Evolutionary conservation across 1,284 basidiomycete species (phyloP), one percentile per base, ranked within the genome.

Genomic region (Heterobasidion occidentale): DNA sequence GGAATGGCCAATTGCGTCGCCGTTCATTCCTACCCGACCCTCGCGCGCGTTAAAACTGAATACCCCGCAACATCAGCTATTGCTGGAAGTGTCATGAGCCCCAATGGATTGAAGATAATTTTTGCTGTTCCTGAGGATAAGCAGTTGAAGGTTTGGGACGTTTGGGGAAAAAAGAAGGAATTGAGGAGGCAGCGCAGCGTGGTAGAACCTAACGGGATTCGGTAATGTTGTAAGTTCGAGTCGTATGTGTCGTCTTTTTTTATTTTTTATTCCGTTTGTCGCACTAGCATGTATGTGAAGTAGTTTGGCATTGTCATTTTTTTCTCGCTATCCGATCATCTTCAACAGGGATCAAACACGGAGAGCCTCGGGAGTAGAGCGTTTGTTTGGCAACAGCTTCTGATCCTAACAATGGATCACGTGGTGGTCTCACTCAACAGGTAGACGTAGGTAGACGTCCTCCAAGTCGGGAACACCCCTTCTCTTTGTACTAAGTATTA

Each of bases 21-120:
- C 4, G 81, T 84, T 8, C 79, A 84, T 63, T 71, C 78, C 6
- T 83, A 78, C 61, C 81, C 83, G 0, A 74, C 74, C 58, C 77
- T 67, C 52, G 70, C 69, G 4, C 68, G 74, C 46, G 69, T 83
- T 34, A 72, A 73, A 46, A 78, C 72, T 6, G 65, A 74, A 20
- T 62, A 68, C 7, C 71, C 77, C 8, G 68, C 70, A 1, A 72
- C 73, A 48, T 73, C 75, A 58, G 67, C 70, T 4, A 69, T 81
- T 33, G 68, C 71, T 1, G 75, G 75, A 34, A 78, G 77, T 59
- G 71, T 78, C 8, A 59, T 81, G 38, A 78, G 74, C 61, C 68
- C 74, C 15, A 75, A 72, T 45, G 78, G 77, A 2, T 77, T 74
- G 56, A 77, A 75, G 61, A 61, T 80, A 19, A 71, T 79, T 5